Base-by-base conservation (phyloP, 2,329 filamentous ascomycete genomes). In the Trichoderma lentiforme region DNA sequence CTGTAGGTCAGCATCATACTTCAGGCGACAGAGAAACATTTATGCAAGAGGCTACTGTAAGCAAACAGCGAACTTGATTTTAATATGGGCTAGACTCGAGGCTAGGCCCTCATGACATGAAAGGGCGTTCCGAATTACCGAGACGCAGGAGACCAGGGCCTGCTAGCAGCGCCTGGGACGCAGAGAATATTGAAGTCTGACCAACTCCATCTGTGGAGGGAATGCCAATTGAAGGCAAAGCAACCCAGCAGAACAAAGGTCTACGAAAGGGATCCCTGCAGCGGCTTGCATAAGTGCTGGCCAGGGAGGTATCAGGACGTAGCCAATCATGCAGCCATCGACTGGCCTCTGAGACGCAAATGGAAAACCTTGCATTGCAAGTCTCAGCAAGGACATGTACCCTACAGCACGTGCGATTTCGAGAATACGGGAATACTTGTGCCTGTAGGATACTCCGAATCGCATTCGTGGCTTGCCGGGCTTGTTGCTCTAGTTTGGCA, bases 201-300 rank as follows among this genome's bases (percentile, higher is more conserved):
- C 47, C 47, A 53, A 24, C 47, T 24, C 47, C 47, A 24, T 53
- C 9, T 53, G 47, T 53, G 21, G n/a, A 53, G 11, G 47, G 47
- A 24, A 53, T 53, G 47, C 47, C 47, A 53, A 53, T 53, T 53
- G 47, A 24, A 24, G 21, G 21, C n/a, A 24, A 53, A 53, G 6
- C 21, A 53, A 24, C 47, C 47, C 4, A 43, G 21, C 47, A 53
- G 47, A 53, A 4, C n/a, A 12, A 53, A 53, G 9, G 47, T 24
- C n/a, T 21, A 53, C 21, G 47, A 24, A 53, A 24, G 47, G 43
- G 26, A 60, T 66, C 47, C 28, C 57, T 66, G 53, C 18, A 60
- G 62, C 26, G 70, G 62, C 51, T 71, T 66, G 70, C 70, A 66
- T 51, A 65, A 43, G 53, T 58, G 64, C 18, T 21, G 7, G 32